Conservation (phyloP, 257 asterid species). For the Nicotiana paniculata region DNA sequence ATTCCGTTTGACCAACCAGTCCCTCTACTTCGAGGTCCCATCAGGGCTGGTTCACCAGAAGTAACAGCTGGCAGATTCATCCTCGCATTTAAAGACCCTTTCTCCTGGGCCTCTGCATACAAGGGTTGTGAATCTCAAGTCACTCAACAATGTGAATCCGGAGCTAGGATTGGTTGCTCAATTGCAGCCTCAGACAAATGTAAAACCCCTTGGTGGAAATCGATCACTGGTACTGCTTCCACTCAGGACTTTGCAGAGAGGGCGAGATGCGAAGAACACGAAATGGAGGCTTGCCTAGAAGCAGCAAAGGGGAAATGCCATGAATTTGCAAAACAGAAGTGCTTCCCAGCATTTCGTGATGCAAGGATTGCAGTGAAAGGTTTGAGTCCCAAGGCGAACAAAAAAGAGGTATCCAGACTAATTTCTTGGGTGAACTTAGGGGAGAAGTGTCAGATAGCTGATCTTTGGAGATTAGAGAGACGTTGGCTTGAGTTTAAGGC, state of each 20-base stretch:
- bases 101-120: slow-evolving; percentile 63
- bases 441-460: slow-evolving; percentile 19
- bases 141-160: slow-evolving; percentile 66
- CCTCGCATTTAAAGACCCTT: slow-evolving; percentile 62
- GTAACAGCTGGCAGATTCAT: slow-evolving; percentile 47
- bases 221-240: slow-evolving; percentile 33
- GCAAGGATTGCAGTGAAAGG: slow-evolving; percentile 49
- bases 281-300: slow-evolving; percentile 56
- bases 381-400: slow-evolving; percentile 29
- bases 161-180: slow-evolving; percentile 85
- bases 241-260: slow-evolving; percentile 48
- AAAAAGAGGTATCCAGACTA: slow-evolving; percentile 45
- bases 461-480: slow-evolving; percentile 27
- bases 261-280: slow-evolving; percentile 70
- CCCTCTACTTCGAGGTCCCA: slow-evolving; percentile 71
- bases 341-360: slow-evolving; percentile 47
- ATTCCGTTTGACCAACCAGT: slow-evolving; percentile 46
- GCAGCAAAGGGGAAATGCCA: slow-evolving; percentile 52
- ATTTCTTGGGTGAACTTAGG: slow-evolving; percentile 48
- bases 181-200: slow-evolving; percentile 76
- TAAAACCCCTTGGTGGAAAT: slow-evolving; percentile 83
- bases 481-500: slow-evolving; percentile 46
- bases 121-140: slow-evolving; percentile 42
- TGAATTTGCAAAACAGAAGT: slow-evolving; percentile 52
- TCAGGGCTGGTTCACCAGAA: slow-evolving; percentile 41